These are phyloP conservation scores for Xylaria sp. DNA, from an alignment of 2,329 filamentous ascomycete species.

Conservation along the genomic window DNA sequence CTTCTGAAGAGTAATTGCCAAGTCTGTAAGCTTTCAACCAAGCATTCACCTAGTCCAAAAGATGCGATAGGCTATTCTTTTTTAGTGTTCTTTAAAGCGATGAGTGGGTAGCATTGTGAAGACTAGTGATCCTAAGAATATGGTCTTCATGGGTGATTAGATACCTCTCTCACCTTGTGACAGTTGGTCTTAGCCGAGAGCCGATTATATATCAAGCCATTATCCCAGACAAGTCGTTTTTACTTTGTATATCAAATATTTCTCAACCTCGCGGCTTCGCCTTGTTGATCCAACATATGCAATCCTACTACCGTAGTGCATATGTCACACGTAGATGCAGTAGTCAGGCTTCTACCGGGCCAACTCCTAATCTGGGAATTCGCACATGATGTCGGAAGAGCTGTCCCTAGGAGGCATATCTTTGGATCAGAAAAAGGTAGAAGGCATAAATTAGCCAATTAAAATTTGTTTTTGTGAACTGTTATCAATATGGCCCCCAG, in stretches of 20 bases:
- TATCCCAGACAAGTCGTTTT: neutral
- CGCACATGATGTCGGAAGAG: neutral
- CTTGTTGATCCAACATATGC: neutral
- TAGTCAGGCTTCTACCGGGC: neutral
- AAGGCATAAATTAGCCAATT: neutral
- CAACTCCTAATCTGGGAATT: neutral
- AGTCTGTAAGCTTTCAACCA: slow-evolving; percentile 22
- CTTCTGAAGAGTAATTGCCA: slow-evolving; percentile 30
- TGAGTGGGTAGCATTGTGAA: neutral
- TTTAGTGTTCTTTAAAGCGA: neutral
- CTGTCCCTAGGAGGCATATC: neutral
- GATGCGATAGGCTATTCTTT: slow-evolving; percentile 1
- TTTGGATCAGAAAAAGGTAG: neutral
- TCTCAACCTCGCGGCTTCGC: neutral
- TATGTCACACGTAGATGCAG: neutral
- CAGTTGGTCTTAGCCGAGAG: neutral
- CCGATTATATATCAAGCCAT: neutral
- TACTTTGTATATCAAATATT: neutral
- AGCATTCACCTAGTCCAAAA: slow-evolving; percentile 3
- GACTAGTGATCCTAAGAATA: neutral
- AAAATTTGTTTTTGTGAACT: neutral
- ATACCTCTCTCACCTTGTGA: neutral
- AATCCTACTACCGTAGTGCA: neutral
- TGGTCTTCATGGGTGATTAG: neutral
- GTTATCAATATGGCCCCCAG: neutral